Evolutionary conservation across 371 early-diverging fungal species (phyloP).

Genomic region (Mucor plumbeus): DNA sequence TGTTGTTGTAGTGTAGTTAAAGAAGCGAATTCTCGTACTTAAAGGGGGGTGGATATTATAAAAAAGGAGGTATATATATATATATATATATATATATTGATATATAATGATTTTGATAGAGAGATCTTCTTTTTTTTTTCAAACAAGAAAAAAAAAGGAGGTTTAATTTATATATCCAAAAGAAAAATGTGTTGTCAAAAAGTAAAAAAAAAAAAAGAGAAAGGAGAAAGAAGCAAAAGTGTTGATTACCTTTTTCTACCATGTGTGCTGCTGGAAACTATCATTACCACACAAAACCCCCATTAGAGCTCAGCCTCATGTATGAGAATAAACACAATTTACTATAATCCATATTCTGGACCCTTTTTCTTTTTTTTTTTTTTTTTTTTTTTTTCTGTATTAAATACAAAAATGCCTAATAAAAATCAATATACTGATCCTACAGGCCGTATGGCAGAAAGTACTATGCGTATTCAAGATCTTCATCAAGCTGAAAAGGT

Average conservation of each 20-base stretch:
- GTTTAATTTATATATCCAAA: no score
- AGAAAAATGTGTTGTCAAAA: no score
- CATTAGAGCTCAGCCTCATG: not conserved
- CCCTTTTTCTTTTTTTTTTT: not conserved
- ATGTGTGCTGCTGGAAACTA: not conserved
- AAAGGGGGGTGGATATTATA: no score
- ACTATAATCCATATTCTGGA: not conserved
- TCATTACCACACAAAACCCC: not conserved
- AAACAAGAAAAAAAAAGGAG: no score
- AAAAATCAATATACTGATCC: constrained; percentile 24
- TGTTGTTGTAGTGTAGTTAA: no score
- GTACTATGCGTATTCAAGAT: constrained; percentile 47
- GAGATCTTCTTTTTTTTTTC: no score
- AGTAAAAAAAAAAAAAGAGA: no score
- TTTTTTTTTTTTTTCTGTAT: not conserved
- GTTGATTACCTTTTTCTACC: not conserved
- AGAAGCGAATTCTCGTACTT: no score
- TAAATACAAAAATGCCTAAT: constrained; percentile 5
- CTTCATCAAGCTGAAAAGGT: constrained; percentile 52
- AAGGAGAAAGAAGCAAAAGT: no score
- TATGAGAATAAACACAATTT: not conserved
- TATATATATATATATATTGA: no score
- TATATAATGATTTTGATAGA: no score
- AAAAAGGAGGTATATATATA: no score
- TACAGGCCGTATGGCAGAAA: constrained; percentile 39